Evolutionary conservation across 352 stramenopile genomes (phyloP), one percentile per base, ranked within the genome.

Genomic region (Globisporangium paddicum): DNA sequence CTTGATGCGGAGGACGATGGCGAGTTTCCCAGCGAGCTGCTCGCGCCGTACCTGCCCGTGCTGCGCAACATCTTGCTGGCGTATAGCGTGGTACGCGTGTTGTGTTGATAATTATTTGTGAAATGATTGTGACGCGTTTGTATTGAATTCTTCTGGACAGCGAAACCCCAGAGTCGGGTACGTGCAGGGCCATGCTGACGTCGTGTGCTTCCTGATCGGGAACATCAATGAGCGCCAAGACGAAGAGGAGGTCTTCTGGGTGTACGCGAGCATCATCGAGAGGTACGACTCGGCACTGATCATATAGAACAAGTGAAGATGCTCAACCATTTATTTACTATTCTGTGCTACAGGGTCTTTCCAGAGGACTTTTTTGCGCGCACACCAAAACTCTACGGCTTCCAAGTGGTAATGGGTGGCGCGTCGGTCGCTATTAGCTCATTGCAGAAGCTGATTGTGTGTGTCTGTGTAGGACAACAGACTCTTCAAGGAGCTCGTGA

Each of bases 331-430:
- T 10, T 14, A 1, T 18, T 58, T 1, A n/a, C 16, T 28, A 16
- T 38, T 2, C 19, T 47, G 18, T 41, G 18, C 19, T 9, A 11
- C 26, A 89, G 79, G 48, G 69, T 89, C 19, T 89, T 91, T 38
- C 79, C 82, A 1, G 76, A 83, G 1, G 82, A 91, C 30, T 91
- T 88, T 48, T 91, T 91, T 42, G 79, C 79, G 19, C 70, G 82
- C 18, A 60, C 60, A 1, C 82, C 82, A 6, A 87, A 87, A 58
- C 64, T 91, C 3, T 75, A 91, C 50, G 82, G 82, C 3, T 89
- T 91, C 65, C 79, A 91, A 63, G 73, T 91, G 46, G 81, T 89
- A 50, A n/a, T n/a, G n/a, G n/a, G n/a, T n/a, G n/a, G n/a, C n/a
- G n/a, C n/a, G n/a, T n/a, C n/a, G n/a, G n/a, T n/a, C n/a, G n/a